Evolutionary conservation across 371 early-diverging fungal species (phyloP).

Genomic region (Circinella umbellata): DNA sequence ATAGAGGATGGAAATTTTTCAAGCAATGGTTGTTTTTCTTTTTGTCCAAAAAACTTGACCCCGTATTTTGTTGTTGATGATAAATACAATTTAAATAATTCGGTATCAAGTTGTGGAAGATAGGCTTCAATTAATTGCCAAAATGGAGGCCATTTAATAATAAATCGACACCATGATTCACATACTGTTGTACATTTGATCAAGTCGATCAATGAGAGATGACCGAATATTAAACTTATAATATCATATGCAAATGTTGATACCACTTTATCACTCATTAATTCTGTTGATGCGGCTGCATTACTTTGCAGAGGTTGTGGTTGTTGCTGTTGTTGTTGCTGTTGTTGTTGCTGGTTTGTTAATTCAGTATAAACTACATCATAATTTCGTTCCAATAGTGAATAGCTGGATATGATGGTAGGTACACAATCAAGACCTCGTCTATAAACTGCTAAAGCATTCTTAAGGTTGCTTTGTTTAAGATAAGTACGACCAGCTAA

Average conservation of each 20-base stretch:
- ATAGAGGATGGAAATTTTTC: background rate
- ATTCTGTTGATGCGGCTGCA: too few species aligned
- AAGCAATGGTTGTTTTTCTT: background rate
- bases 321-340: too few species aligned
- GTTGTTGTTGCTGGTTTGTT: background rate
- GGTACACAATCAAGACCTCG: background rate
- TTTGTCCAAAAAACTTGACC: background rate
- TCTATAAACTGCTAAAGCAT: background rate
- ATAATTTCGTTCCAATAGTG: background rate
- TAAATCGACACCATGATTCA: background rate
- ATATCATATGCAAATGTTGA: background rate
- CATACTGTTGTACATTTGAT: constrained; percentile 1
- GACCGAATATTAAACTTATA: background rate
- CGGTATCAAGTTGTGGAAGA: background rate
- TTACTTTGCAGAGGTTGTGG: background rate
- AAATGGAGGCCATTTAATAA: constrained; percentile 1
- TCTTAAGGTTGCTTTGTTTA: background rate
- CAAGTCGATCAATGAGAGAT: background rate
- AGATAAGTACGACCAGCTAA: background rate
- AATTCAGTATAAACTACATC: background rate
- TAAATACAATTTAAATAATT: background rate
- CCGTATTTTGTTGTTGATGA: background rate
- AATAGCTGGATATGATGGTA: background rate
- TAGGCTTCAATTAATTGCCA: background rate
- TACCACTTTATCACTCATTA: too few species aligned